Conservation (phyloP, 164 flowering plant species). For the Litsea cubeba region DNA sequence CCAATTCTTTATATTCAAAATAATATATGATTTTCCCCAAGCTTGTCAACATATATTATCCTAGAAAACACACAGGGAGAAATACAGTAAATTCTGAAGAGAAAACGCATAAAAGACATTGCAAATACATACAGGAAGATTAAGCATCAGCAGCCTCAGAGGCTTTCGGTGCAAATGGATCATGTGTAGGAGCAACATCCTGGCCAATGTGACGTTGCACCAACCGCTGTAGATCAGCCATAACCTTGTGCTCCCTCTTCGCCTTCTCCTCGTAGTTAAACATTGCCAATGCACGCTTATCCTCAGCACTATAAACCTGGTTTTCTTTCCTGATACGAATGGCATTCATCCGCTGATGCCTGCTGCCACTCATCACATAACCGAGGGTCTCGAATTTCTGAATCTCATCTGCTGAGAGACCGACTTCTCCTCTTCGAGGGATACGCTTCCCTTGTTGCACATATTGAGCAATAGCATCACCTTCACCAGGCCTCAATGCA, state of each 20-base stretch:
- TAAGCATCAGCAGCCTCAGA: constrained; percentile 60
- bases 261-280: constrained; percentile 94
- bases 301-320: constrained; percentile 97
- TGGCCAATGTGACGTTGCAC: constrained; percentile 94
- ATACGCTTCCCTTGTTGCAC: constrained; percentile 99
- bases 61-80: neutral
- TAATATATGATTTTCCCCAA: neutral
- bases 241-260: constrained; percentile 89
- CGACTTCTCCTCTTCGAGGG: constrained; percentile 98
- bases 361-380: constrained; percentile 99
- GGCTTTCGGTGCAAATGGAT: constrained; percentile 68
- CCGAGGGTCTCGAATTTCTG: constrained; percentile 84
- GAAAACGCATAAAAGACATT: neutral
- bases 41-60: too few species aligned
- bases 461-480: constrained; percentile 98
- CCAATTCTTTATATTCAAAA: neutral
- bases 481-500: constrained; percentile 97
- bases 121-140: constrained; percentile 27
- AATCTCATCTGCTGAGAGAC: constrained; percentile 96
- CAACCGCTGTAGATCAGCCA: constrained; percentile 91
- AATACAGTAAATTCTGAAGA: too few species aligned
- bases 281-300: constrained; percentile 90
- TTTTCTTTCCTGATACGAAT: constrained; percentile 99
- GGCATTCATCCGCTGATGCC: constrained; percentile 99
- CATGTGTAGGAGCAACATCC: constrained; percentile 89